These are phyloP conservation scores for Hordeum pubiflorum DNA, from an alignment of 202 grass and related monocot species.

Conservation along the genomic window DNA sequence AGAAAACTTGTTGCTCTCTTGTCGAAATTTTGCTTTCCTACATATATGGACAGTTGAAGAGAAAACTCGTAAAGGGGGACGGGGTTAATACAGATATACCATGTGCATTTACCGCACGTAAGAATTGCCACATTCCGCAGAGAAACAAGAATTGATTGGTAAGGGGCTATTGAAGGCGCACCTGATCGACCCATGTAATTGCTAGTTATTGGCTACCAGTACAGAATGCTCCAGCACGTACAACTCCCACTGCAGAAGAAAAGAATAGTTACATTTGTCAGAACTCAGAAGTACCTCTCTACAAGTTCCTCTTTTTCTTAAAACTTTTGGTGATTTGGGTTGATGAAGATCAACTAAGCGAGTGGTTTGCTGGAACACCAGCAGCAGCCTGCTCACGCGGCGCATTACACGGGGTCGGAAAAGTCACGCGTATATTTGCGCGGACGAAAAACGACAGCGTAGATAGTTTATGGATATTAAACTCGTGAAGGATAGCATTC, in stretches of 20 bases:
- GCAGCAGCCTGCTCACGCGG: conserved; percentile 1
- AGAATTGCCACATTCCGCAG: neutral
- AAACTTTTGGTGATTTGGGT: neutral
- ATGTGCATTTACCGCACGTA: neutral
- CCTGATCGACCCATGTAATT: neutral
- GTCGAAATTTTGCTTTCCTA: too few relatives aligned
- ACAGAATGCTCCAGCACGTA: neutral
- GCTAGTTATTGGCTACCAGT: neutral
- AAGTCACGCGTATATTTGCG: neutral
- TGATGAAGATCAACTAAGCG: neutral
- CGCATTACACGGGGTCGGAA: neutral
- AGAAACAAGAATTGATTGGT: neutral
- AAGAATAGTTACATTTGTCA: conserved; percentile 9
- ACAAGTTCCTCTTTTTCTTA: neutral
- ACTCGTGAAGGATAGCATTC: too few relatives aligned
- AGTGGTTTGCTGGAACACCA: neutral
- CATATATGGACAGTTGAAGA: neutral
- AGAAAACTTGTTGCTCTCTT: too few relatives aligned
- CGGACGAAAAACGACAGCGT: neutral
- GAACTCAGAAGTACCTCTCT: neutral
- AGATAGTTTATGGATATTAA: neutral
- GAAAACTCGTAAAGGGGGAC: neutral
- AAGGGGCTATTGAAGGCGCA: neutral
- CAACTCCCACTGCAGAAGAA: neutral
- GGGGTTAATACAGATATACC: too few relatives aligned